A percentile compares a stretch with the other conserved stretches of the same genome.
Evolutionary conservation across 305 asterid species (phyloP).

Genomic region (Salvia sclarea): DNA sequence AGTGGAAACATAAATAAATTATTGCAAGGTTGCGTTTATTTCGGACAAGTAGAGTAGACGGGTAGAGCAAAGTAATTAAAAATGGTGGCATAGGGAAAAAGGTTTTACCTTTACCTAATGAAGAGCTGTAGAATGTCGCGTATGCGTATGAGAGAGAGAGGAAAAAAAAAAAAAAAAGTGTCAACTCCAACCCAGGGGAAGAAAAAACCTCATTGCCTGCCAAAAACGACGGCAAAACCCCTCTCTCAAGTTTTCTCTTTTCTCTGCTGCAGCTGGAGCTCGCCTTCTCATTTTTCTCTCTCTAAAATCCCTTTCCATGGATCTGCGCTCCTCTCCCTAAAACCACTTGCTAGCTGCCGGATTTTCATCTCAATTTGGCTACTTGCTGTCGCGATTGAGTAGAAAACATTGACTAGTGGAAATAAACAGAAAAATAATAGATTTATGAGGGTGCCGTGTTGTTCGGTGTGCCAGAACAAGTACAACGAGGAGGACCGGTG

Average conservation of each 20-base stretch:
- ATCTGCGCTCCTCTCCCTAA: slow-evolving; percentile 38
- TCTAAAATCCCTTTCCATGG: slow-evolving; percentile 39
- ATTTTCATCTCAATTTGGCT: slow-evolving; percentile 11
- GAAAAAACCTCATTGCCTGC: slow-evolving; percentile 14
- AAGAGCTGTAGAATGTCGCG: slow-evolving; percentile 4
- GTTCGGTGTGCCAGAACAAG: slow-evolving; percentile 90
- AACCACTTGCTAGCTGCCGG: slow-evolving; percentile 15
- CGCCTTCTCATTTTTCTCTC: slow-evolving; percentile 44
- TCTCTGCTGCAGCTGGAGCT: slow-evolving; percentile 41
- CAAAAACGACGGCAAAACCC: slow-evolving; percentile 41
- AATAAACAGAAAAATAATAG: too few species aligned
- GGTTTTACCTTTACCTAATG: slow-evolving; percentile 1
- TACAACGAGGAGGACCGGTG: slow-evolving; percentile 93
- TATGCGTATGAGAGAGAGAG: neutral
- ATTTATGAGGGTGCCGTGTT: slow-evolving; percentile 73
- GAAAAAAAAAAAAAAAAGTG: neutral
- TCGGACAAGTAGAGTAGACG: neutral
- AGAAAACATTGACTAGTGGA: slow-evolving; percentile 6
- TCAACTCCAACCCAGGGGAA: neutral
- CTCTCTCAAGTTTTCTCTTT: slow-evolving; percentile 47
- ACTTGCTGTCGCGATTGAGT: slow-evolving; percentile 13
- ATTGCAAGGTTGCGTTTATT: neutral
- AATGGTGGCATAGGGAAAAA: neutral
- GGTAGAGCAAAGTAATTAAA: neutral
- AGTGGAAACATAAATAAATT: neutral